Evolutionary conservation across 1,284 basidiomycete genomes (phyloP).

Genomic region (Microbotryum silenes-acaulis): DNA sequence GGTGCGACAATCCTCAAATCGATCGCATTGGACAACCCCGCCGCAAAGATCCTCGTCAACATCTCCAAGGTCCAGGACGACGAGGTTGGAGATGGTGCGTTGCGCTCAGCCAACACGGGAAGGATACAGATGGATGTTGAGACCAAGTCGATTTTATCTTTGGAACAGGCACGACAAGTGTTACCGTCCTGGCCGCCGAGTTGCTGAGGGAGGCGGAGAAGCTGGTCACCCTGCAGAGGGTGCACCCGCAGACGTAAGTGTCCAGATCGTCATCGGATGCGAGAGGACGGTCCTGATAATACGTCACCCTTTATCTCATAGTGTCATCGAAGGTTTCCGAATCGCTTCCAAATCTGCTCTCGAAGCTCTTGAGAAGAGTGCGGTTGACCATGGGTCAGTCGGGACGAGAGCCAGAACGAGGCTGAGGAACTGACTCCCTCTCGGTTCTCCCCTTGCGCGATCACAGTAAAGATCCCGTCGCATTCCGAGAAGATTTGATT

Average conservation of each 20-base stretch:
- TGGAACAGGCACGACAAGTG: constrained; percentile 60
- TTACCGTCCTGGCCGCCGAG: constrained; percentile 80
- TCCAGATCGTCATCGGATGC: neutral
- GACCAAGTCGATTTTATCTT: too few relatives aligned
- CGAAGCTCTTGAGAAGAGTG: constrained; percentile 69
- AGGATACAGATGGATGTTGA: neutral
- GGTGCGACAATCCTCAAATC: constrained; percentile 97
- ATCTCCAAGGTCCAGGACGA: constrained; percentile 99
- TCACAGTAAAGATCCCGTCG: constrained; percentile 57
- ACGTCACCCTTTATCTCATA: neutral
- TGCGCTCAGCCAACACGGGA: neutral
- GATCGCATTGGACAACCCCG: constrained; percentile 95
- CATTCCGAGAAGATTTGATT: constrained; percentile 82
- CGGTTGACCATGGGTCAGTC: constrained; percentile 72
- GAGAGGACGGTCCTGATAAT: neutral
- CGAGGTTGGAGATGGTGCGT: constrained; percentile 84
- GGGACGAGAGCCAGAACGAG: neutral
- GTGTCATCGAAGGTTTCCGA: constrained; percentile 90
- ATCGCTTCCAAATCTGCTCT: constrained; percentile 84
- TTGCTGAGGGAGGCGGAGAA: constrained; percentile 92
- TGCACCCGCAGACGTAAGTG: constrained; percentile 82
- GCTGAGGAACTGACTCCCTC: constrained; percentile 22
- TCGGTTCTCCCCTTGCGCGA: neutral
- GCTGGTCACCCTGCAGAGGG: constrained; percentile 74
- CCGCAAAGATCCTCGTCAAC: constrained; percentile 98